Conservation (phyloP, 108 stramenopile genomes). For the Phaeodactylum tricornutum region DNA sequence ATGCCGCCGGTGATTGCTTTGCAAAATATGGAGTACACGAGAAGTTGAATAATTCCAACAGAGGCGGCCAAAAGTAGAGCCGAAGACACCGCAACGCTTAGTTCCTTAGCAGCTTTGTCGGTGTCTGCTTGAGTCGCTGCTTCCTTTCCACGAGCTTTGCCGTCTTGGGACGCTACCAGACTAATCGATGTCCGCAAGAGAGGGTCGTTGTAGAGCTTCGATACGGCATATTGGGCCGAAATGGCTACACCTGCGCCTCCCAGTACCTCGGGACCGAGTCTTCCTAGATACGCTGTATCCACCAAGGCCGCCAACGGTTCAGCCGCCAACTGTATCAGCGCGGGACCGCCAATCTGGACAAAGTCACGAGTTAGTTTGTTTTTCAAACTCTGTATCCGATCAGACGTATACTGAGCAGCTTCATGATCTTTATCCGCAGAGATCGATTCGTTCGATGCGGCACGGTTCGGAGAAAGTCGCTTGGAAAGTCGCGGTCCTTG, state of each 20-base stretch:
- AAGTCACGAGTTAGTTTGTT: constrained; percentile 76
- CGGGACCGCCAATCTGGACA: constrained; percentile 74
- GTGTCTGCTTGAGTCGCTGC: not conserved
- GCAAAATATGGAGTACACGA: constrained; percentile 55
- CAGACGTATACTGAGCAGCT: no score
- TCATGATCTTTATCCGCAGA: no score
- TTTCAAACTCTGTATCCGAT: no score
- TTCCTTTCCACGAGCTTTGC: constrained; percentile 28
- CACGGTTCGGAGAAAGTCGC: no score
- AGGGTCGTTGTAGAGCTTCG: constrained; percentile 90
- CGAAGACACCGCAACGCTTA: constrained; percentile 72
- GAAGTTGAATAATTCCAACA: constrained; percentile 73
- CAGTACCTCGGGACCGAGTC: constrained; percentile 76
- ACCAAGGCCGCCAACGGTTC: constrained; percentile 88
- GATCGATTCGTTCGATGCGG: no score
- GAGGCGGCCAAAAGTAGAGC: constrained; percentile 73
- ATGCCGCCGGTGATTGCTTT: constrained; percentile 51
- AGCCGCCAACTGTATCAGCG: constrained; percentile 83
- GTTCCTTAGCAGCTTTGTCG: constrained; percentile 14
- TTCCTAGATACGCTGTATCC: constrained; percentile 80
- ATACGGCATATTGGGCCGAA: constrained; percentile 81
- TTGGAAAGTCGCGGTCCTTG: no score
- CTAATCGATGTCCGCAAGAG: constrained; percentile 79
- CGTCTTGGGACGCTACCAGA: constrained; percentile 80
- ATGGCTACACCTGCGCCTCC: constrained; percentile 92